Evolutionary conservation across 2,329 filamentous ascomycete genomes (phyloP), one percentile per base, ranked within the genome.

Genomic region (Fusarium dlaminii): DNA sequence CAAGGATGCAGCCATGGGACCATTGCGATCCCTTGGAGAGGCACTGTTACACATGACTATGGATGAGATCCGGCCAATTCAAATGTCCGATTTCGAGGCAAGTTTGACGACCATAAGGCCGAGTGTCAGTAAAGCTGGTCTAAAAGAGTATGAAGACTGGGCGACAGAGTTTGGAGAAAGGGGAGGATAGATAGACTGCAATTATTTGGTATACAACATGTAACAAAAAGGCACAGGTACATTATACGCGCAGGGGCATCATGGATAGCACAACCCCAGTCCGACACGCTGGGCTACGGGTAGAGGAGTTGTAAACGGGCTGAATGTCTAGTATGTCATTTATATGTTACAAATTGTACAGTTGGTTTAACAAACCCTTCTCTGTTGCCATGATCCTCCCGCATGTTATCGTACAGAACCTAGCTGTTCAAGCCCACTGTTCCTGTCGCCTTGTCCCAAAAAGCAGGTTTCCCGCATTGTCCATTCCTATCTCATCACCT

Each of bases 1-100:
- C 13, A 99, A 99, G 83, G 96, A 99, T 80, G 96, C 96, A 14
- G 96, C 96, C 6, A 99, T 99, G 96, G 96, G 96, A 0, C 96
- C 96, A 1, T 86, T 99, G 18, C 90, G 96, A 37, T 96, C 94
- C 60, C 86, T 98, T 6, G 96, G 96, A 32, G 96, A 98, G 81
- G 94, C 93, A 45, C 85, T 99, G 36, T 87, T 99, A 39, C 91
- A 94, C 74, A 98, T 97, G 87, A 93, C 93, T 1, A 97, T 96
- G 89, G 96, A 99, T 70, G 91, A 98, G 76, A 98, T 99, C 75
- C 89, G 95, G 18, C 92, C 95, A 2, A 98, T 99, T 69, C 88
- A 89, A 60, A 89, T 97, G 63, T 81, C 87, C 43, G 96, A 99
- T 81, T 99, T 99, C 77, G 86, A 93, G 78, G 90, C 93, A 20